Evolutionary conservation across 2,329 filamentous ascomycete genomes (phyloP), one percentile per base, ranked within the genome.

Genomic region (Lojkania enalia): DNA sequence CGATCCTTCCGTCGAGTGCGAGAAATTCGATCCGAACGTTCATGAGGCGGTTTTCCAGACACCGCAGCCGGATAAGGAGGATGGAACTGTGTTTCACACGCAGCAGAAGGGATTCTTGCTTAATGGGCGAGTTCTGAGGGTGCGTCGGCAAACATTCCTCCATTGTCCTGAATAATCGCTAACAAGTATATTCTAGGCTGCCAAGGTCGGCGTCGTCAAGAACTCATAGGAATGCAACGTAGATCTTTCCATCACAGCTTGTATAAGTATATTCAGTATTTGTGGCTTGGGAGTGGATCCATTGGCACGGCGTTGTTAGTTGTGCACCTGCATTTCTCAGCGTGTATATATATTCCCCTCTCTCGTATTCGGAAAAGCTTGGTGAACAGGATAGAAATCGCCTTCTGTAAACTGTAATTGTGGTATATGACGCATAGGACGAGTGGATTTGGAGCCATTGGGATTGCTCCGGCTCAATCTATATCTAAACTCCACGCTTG

Each of bases 21-120:
- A 94, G 70, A 90, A 89, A 74, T 99, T 99, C 78, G 87, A 99
- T 76, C 91, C 94, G 56, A 96, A 96, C 73, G 81, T 88, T 73
- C 94, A 97, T 71, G 94, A 99, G 79, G 94, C 94, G 27, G 94
- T 89, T 16, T 97, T 97, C 75, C 91, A 95, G 85, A 84, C 89
- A 7, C 89, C 90, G 32, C 83, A 90, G 76, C 81, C 85, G 41
- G 90, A 84, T 58, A 95, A 95, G 79, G 87, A 96, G 71, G 84
- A 97, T 64, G 90, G 89, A 60, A 87, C 84, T 44, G 88, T 96
- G 64, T 94, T 97, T 76, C 84, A 86, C 70, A 90, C 90, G 38
- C 92, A 97, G 79, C 88, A 89, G 73, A 97, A 96, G 80, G 94
- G 94, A 42, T 99, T 96, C 78, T 84, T 84, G 73, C 82, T 97